A percentile compares a stretch with the other conserved stretches of the same genome.
Evolutionary conservation across 495 filamentous ascomycete genomes (phyloP).

Genomic region (Glarea lozoyensis): DNA sequence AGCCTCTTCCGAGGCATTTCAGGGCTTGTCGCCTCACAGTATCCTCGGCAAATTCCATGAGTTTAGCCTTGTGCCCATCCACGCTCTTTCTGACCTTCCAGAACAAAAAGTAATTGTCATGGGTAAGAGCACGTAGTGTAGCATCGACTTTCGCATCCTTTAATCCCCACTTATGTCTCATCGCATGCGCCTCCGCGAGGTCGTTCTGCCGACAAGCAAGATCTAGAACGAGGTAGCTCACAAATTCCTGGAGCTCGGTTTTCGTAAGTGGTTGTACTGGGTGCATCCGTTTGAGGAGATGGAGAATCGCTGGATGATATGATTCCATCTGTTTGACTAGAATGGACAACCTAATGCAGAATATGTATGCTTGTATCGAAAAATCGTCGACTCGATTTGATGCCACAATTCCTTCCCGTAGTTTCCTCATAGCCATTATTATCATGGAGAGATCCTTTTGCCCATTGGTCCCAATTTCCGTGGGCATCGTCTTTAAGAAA

Average conservation of each 20-base stretch:
- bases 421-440: slow-evolving; percentile 73
- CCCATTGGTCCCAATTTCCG: slow-evolving; percentile 8
- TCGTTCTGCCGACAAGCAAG: slow-evolving; percentile 77
- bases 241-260: slow-evolving; percentile 65
- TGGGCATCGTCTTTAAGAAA: background rate
- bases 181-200: slow-evolving; percentile 60
- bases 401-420: slow-evolving; percentile 80
- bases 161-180: slow-evolving; percentile 45
- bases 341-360: slow-evolving; percentile 77
- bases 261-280: slow-evolving; percentile 49
- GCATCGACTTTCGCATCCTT: slow-evolving; percentile 53
- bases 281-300: slow-evolving; percentile 68
- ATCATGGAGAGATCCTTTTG: slow-evolving; percentile 34
- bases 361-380: slow-evolving; percentile 61
- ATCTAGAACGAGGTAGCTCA: slow-evolving; percentile 77
- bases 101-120: slow-evolving; percentile 76
- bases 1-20: slow-evolving; percentile 75
- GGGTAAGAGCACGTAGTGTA: slow-evolving; percentile 60
- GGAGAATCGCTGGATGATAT: slow-evolving; percentile 78
- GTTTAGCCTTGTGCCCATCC: slow-evolving; percentile 61
- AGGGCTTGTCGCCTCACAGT: slow-evolving; percentile 62
- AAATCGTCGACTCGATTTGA: slow-evolving; percentile 59
- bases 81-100: slow-evolving; percentile 61
- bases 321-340: slow-evolving; percentile 72
- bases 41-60: slow-evolving; percentile 75